phyloP scores from a whole-genome alignment of 2,329 filamentous ascomycete species.

The Meredithiella fracta region DNA sequence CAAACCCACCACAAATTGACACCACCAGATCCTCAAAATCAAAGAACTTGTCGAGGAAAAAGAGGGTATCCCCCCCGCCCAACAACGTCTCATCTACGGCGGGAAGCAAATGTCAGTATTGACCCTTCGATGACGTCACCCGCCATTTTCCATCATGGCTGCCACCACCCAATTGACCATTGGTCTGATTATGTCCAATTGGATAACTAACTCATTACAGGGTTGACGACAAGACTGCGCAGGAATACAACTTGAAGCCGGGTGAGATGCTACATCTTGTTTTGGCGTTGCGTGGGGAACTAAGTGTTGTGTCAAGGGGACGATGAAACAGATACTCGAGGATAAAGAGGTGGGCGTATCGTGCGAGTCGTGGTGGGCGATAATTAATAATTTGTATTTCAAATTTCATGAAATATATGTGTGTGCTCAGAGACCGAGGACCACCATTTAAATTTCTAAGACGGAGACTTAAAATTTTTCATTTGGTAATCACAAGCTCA shows the following conservation, averaged over 20 bases:
- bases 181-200: too few species aligned
- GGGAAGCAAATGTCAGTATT: constrained; percentile 86
- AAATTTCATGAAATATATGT: too few species aligned
- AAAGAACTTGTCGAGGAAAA: constrained; percentile 99
- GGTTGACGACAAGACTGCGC: constrained; percentile 86
- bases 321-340: background rate
- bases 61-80: constrained; percentile 91
- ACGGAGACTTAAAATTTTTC: too few species aligned
- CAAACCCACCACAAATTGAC: background rate
- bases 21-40: constrained; percentile 66
- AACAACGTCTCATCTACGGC: constrained; percentile 89
- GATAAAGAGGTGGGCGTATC: background rate
- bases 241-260: constrained; percentile 78
- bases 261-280: constrained; percentile 92
- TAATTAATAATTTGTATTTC: too few species aligned
- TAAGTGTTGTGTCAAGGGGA: background rate
- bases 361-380: too few species aligned
- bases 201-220: constrained; percentile 31
- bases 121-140: constrained; percentile 10
- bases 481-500: too few species aligned
- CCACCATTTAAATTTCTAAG: too few species aligned
- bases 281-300: constrained; percentile 71
- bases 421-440: too few species aligned
- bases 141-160: background rate
- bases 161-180: background rate